These are phyloP conservation scores for Colletotrichum tropicale DNA, from an alignment of 2,329 filamentous ascomycete genomes.

Conservation along the genomic window DNA sequence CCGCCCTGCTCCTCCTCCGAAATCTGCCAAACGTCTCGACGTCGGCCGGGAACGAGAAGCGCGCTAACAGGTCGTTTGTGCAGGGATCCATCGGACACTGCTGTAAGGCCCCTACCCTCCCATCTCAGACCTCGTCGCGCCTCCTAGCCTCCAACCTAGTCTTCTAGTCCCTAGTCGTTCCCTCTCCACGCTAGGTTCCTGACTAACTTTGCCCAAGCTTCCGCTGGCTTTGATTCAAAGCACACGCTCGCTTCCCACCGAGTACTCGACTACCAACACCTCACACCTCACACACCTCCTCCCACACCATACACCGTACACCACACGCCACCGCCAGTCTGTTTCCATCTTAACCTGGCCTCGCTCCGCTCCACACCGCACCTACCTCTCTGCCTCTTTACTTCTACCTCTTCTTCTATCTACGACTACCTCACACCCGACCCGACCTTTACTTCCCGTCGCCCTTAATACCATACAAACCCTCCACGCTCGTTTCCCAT, in stretches of 20 bases:
- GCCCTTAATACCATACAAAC: slow-evolving; percentile 1
- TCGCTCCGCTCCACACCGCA: background rate
- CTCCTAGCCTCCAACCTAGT: background rate
- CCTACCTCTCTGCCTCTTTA: background rate
- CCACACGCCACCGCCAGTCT: background rate
- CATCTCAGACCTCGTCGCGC: background rate
- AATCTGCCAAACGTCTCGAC: background rate
- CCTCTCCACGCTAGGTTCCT: slow-evolving; percentile 19
- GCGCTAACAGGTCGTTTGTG: background rate
- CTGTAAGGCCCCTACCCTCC: background rate
- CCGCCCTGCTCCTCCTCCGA: background rate
- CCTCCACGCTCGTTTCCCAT: slow-evolving; percentile 19
- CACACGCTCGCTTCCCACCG: slow-evolving; percentile 16
- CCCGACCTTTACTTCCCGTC: background rate
- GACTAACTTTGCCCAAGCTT: slow-evolving; percentile 19
- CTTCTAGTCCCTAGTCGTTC: background rate
- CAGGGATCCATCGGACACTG: background rate
- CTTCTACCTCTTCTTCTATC: background rate
- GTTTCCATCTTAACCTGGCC: slow-evolving; percentile 6
- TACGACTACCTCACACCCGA: background rate
- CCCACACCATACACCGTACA: background rate
- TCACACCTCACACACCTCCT: background rate
- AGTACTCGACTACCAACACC: slow-evolving; percentile 8
- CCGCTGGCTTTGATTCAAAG: slow-evolving; percentile 16
- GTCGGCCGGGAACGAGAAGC: background rate